Base-by-base conservation (phyloP, 305 asterid genomes). In the Rubia occidens region DNA sequence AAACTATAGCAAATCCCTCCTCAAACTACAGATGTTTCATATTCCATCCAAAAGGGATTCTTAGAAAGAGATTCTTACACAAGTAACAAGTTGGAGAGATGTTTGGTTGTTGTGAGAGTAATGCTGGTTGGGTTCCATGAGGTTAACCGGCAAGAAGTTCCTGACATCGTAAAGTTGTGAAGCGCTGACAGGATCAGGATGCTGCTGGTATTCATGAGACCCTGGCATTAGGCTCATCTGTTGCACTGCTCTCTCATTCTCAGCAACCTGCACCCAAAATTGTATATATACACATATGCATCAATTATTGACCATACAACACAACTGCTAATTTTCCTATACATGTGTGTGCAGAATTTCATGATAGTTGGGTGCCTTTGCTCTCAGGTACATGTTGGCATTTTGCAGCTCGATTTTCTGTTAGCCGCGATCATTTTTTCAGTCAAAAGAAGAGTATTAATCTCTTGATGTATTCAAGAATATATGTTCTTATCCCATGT, bases 361-460 rank as follows among this genome's bases (percentile, higher is more conserved):
- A 8, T 21, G 2, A n/a, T 56, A 20, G 58, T 51, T 51, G 18
- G 49, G 26, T 18, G 89, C 96, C 97, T 89, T 89, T 73, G 95
- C 87, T 71, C 95, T 80, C 21, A 91, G 95, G 74, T 75, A 89
- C 90, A 87, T 85, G 87, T 91, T 91, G 20, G 91, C 89, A 67
- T 91, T 88, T 76, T 91, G 94, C 85, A 87, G 82, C 81, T 91
- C 97, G 35, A 85, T 78, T 80, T 91, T 96, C 97, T 91, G 87
- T 42, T 6, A 55, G 14, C 32, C 13, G 14, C 45, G 40, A 53
- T 17, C 35, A 21, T 0, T 66, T 59, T 17, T 13, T 59, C 35
- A 44, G 43, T 58, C 66, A 56, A 55, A 1, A 26, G 2, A 17
- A 49, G 8, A 51, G 10, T 4, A 62, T 11, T 42, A 14, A 37